Percentiles rank a stretch among this genome's conserved stretches.
Evolutionary conservation across 768 basidiomycete genomes (phyloP).

Genomic region (Auricularia sp.): DNA sequence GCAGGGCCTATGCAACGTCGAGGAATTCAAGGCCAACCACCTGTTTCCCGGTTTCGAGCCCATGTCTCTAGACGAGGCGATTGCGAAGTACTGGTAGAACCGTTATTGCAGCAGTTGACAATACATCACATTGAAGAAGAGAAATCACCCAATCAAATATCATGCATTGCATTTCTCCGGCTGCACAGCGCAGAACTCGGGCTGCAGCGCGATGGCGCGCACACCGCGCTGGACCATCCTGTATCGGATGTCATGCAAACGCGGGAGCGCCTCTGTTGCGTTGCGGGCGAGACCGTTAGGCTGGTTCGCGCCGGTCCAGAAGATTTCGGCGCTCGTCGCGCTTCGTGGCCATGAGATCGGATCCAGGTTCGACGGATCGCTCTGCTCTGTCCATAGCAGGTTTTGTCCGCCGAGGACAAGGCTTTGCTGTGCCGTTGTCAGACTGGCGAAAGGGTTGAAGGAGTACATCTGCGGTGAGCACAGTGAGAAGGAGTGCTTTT

Average conservation of each 20-base stretch:
- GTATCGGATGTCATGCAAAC: conserved; percentile 54
- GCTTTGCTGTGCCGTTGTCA: conserved; percentile 35
- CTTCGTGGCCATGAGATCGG: conserved; percentile 63
- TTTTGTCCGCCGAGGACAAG: conserved; percentile 67
- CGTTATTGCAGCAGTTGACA: no score
- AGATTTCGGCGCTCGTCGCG: conserved; percentile 62
- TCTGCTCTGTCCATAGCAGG: conserved; percentile 67
- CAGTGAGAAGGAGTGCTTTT: conserved; percentile 11
- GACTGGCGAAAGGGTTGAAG: conserved; percentile 55
- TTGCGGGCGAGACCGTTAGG: conserved; percentile 27
- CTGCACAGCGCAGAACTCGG: conserved; percentile 57
- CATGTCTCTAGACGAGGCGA: no score
- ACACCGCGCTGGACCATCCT: conserved; percentile 55
- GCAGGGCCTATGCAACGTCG: neutral
- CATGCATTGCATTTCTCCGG: neutral
- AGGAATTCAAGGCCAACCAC: neutral
- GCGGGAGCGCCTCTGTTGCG: conserved; percentile 42
- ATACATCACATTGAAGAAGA: no score
- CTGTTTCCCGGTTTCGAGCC: neutral
- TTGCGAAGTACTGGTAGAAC: no score
- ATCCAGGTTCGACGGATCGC: conserved; percentile 56
- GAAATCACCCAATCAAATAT: no score
- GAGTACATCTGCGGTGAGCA: conserved; percentile 39
- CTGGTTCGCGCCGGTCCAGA: conserved; percentile 48
- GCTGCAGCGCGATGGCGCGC: conserved; percentile 51